These are phyloP conservation scores for Debaryomyces sp. DNA, from an alignment of 1,139 yeast species.

Conservation along the genomic window DNA sequence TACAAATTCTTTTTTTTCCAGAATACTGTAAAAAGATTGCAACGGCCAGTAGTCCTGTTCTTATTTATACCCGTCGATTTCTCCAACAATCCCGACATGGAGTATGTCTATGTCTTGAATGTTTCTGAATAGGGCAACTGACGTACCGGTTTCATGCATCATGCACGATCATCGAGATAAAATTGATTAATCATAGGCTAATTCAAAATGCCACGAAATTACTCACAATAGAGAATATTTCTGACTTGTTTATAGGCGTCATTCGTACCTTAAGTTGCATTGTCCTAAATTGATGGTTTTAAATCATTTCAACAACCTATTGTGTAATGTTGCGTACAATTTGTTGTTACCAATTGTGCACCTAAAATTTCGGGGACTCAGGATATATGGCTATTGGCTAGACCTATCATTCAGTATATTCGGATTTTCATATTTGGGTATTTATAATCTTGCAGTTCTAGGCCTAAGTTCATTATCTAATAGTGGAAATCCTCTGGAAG, in stretches of 20 bases:
- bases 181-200: slow-evolving; percentile 1
- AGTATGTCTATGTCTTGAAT: not conserved
- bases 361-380: not conserved
- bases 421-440: not conserved
- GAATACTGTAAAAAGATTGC: not conserved
- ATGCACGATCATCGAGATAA: slow-evolving; percentile 7
- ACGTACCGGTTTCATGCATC: not conserved
- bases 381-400: not conserved
- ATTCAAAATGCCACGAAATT: not conserved
- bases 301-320: not conserved
- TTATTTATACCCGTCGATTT: not conserved
- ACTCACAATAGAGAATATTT: not conserved
- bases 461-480: not conserved
- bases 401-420: not conserved
- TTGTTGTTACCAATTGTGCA: not conserved
- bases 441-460: not conserved
- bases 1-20: not conserved
- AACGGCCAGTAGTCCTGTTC: not conserved
- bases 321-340: not conserved
- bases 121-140: not conserved
- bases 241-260: not conserved
- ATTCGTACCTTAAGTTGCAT: not conserved
- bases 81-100: not conserved
- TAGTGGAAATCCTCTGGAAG: not conserved
- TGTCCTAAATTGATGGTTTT: not conserved